These are phyloP conservation scores for Fomes fomentarius DNA, from an alignment of 1,284 basidiomycete species.

Conservation along the genomic window DNA sequence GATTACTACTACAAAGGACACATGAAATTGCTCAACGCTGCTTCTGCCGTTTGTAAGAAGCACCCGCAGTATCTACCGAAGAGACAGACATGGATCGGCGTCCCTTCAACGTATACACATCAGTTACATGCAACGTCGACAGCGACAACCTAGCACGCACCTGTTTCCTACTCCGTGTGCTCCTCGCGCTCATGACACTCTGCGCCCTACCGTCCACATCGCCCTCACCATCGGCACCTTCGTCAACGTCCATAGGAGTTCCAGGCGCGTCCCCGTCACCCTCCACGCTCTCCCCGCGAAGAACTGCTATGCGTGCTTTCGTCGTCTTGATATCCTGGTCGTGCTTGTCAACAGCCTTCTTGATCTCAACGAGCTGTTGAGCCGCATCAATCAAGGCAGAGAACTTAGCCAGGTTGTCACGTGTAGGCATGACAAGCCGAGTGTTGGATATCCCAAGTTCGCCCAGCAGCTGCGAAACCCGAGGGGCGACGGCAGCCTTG, in stretches of 20 bases:
- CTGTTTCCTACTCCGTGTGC: slow-evolving; percentile 59
- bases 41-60: slow-evolving; percentile 29
- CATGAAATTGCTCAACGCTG: slow-evolving; percentile 6
- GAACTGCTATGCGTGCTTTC: slow-evolving; percentile 65
- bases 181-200: slow-evolving; percentile 66
- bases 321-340: slow-evolving; percentile 82
- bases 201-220: slow-evolving; percentile 59
- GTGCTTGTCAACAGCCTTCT: slow-evolving; percentile 84
- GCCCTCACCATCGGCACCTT: slow-evolving; percentile 34
- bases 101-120: slow-evolving; percentile 29
- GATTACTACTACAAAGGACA: background rate
- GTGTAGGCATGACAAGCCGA: slow-evolving; percentile 90
- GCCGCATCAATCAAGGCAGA: slow-evolving; percentile 78
- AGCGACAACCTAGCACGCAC: slow-evolving; percentile 40
- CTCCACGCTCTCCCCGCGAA: slow-evolving; percentile 43
- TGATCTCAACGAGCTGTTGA: slow-evolving; percentile 79
- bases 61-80: slow-evolving; percentile 32
- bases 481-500: slow-evolving; percentile 72
- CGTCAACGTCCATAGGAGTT: slow-evolving; percentile 38
- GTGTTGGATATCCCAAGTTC: slow-evolving; percentile 78
- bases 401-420: slow-evolving; percentile 72
- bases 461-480: slow-evolving; percentile 73
- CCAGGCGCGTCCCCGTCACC: slow-evolving; percentile 33
- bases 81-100: slow-evolving; percentile 51
- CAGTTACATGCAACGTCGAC: background rate